Evolutionary conservation across 805 yeast genomes (phyloP).

Genomic region (Ogataea pignaliae): DNA sequence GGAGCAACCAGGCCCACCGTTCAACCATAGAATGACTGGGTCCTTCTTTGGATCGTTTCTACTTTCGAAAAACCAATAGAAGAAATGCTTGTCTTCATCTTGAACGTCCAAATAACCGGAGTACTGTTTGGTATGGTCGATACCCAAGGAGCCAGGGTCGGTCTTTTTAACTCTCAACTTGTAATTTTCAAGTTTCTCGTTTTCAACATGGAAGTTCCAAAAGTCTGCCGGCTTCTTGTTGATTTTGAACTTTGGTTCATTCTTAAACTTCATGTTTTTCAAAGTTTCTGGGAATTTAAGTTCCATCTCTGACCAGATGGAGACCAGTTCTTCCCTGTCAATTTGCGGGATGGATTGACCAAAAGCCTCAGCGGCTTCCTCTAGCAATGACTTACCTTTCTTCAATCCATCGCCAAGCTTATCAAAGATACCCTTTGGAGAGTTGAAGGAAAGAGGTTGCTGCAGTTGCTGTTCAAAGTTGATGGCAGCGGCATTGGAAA

Average conservation of each 20-base stretch:
- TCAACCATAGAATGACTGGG: conserved; percentile 83
- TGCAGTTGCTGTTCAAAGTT: conserved; percentile 8
- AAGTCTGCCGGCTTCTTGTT: conserved; percentile 28
- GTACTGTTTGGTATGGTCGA: conserved; percentile 65
- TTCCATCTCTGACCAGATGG: conserved; percentile 62
- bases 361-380: conserved; percentile 46
- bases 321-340: conserved; percentile 41
- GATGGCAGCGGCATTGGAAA: conserved; percentile 5
- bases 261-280: conserved; percentile 42
- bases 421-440: conserved; percentile 2
- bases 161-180: conserved; percentile 46
- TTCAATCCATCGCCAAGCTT: not conserved
- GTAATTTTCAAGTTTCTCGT: conserved; percentile 38
- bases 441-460: conserved; percentile 3
- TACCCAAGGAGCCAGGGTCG: conserved; percentile 45
- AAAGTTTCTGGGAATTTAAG: conserved; percentile 54
- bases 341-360: conserved; percentile 47
- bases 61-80: conserved; percentile 91
- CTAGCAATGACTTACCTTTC: conserved; percentile 22
- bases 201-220: conserved; percentile 32
- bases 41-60: conserved; percentile 82
- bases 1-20: conserved; percentile 97
- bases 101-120: conserved; percentile 69
- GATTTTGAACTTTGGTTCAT: conserved; percentile 44
- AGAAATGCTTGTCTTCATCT: conserved; percentile 77